These are phyloP conservation scores for Tolypocladium sp. DNA, from an alignment of 2,329 filamentous ascomycete genomes.

Conservation along the genomic window DNA sequence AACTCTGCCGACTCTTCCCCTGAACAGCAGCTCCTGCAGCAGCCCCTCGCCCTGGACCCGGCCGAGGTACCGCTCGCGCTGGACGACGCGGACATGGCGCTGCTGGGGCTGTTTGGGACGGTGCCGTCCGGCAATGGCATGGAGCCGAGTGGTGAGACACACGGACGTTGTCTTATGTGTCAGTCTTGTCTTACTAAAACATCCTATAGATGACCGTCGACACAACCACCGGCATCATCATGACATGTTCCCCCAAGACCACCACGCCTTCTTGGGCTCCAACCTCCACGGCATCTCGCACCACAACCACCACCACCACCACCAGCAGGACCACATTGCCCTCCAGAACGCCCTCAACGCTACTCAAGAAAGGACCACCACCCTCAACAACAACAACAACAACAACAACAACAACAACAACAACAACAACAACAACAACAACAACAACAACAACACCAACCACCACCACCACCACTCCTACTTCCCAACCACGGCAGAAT, in stretches of 20 bases:
- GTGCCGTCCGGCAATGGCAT: not conserved
- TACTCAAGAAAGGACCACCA: not conserved
- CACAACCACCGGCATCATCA: not conserved
- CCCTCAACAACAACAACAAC: not conserved
- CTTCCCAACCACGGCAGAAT: not conserved
- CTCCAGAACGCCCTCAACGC: not conserved
- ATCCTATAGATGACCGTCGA: not conserved
- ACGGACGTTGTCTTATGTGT: not conserved
- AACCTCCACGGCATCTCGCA: conserved; percentile 1
- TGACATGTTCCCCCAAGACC: not conserved
- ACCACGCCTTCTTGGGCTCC: conserved; percentile 1
- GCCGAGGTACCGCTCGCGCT: not conserved
- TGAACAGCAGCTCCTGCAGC: not conserved
- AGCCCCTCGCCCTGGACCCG: not conserved
- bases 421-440: not conserved
- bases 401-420: not conserved
- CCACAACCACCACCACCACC: not conserved
- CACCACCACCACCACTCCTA: not conserved
- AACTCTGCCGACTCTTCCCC: not conserved
- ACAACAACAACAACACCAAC: not conserved
- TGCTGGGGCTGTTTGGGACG: conserved; percentile 1
- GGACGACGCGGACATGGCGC: conserved; percentile 1
- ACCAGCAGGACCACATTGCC: not conserved
- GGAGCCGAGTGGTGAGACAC: not conserved
- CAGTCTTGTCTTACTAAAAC: not conserved